Percentiles rank a stretch among this genome's conserved stretches.
Evolutionary conservation across 1,284 basidiomycete species (phyloP).

Genomic region (Ustilago shanxiensis): DNA sequence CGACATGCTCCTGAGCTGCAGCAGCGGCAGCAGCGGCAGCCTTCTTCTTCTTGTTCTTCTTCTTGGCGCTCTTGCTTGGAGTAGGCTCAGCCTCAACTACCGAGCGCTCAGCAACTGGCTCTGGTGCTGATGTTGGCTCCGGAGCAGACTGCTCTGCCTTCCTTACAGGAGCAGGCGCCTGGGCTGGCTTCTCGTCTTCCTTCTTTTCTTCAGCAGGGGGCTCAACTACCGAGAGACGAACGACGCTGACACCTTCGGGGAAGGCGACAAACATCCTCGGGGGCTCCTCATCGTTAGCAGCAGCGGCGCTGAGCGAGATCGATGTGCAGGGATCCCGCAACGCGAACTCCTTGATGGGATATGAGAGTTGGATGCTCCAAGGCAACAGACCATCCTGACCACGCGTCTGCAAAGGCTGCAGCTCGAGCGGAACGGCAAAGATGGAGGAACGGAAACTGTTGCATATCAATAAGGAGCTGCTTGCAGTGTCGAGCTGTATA

Average conservation of each 20-base stretch:
- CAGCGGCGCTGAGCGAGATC: constrained; percentile 9
- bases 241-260: constrained; percentile 32
- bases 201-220: neutral
- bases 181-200: neutral
- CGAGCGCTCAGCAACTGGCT: no score
- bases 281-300: neutral
- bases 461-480: constrained; percentile 29
- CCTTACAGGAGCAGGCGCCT: neutral
- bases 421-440: constrained; percentile 31
- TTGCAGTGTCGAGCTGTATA: constrained; percentile 14
- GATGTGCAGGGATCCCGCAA: constrained; percentile 40
- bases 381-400: constrained; percentile 18
- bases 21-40: neutral
- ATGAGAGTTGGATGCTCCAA: constrained; percentile 30
- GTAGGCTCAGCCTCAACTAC: constrained; percentile 5
- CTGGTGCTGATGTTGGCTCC: no score
- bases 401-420: constrained; percentile 18
- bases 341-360: constrained; percentile 30
- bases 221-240: constrained; percentile 5
- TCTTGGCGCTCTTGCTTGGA: constrained; percentile 25
- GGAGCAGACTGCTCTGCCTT: neutral
- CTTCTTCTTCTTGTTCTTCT: constrained; percentile 37
- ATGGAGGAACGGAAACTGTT: constrained; percentile 48
- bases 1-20: neutral
- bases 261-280: constrained; percentile 29